A percentile compares a stretch with the other conserved stretches of the same genome.
phyloP scores from a whole-genome alignment of 257 asterid genomes.

The Jacaranda mimosifolia region DNA sequence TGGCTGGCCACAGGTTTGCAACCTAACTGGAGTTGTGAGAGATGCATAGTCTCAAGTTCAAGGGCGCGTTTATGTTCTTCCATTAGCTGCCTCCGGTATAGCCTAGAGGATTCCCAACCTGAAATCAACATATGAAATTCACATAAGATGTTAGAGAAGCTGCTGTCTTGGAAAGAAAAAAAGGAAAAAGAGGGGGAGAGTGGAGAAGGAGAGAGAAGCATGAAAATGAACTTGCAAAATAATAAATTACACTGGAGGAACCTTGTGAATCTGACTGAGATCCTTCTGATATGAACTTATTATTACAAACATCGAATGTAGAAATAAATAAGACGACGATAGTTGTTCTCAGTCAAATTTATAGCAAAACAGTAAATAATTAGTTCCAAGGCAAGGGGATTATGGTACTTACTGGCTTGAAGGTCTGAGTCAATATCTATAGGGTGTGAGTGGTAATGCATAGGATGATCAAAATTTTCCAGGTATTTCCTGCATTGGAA shows the following conservation, averaged over 20 bases:
- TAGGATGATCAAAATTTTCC: conserved; percentile 62
- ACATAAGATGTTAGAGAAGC: neutral
- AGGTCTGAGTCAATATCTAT: conserved; percentile 51
- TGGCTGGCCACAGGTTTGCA: conserved; percentile 46
- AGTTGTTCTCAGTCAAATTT: conserved; percentile 6
- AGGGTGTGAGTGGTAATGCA: conserved; percentile 51
- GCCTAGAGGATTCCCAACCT: conserved; percentile 67
- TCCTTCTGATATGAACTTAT: neutral
- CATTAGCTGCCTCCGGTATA: conserved; percentile 54
- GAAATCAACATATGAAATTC: conserved; percentile 17
- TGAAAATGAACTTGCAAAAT: neutral
- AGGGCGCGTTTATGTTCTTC: conserved; percentile 61
- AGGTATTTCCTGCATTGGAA: conserved; percentile 67
- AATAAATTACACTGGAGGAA: too few relatives aligned
- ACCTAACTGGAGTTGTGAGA: conserved; percentile 65
- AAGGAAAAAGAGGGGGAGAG: too few relatives aligned
- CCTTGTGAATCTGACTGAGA: too few relatives aligned
- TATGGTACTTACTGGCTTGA: conserved; percentile 57
- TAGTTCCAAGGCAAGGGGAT: neutral
- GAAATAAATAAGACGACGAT: neutral
- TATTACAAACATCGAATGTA: neutral
- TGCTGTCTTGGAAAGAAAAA: too few relatives aligned
- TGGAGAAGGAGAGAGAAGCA: neutral
- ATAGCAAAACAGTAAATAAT: neutral
- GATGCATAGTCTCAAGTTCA: conserved; percentile 64